These are phyloP conservation scores for Saussurea involucrata DNA, from an alignment of 129 eudicot genomes.

Conservation along the genomic window DNA sequence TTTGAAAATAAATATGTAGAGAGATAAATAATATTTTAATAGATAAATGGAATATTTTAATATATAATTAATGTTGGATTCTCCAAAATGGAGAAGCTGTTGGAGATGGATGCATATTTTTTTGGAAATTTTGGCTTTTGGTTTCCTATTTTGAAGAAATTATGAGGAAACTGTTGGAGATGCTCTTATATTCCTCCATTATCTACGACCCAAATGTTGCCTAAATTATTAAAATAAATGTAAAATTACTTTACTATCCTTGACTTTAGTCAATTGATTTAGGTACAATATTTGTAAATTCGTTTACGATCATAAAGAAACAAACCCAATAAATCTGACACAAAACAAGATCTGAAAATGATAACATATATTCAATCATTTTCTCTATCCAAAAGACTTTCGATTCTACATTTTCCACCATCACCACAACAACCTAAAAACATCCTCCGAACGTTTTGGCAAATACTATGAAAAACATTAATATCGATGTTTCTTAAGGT, in stretches of 20 bases:
- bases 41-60: too few species aligned
- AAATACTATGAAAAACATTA: not conserved
- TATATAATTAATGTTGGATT: too few species aligned
- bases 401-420: conserved; percentile 13
- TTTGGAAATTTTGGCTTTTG: too few species aligned
- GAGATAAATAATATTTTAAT: too few species aligned
- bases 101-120: too few species aligned
- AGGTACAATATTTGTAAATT: not conserved
- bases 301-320: not conserved
- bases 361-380: not conserved
- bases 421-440: conserved; percentile 21
- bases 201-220: not conserved
- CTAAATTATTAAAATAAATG: not conserved
- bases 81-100: too few species aligned
- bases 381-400: not conserved
- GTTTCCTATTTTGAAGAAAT: too few species aligned
- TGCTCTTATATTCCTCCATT: too few species aligned
- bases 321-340: not conserved
- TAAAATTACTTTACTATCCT: not conserved
- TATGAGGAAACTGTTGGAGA: too few species aligned
- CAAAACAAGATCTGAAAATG: not conserved
- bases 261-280: not conserved
- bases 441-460: conserved; percentile 17
- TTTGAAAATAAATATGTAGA: too few species aligned
- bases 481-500: not conserved